phyloP scores from a whole-genome alignment of 2,329 filamentous ascomycete species.

The Cyclaneusma minus region DNA sequence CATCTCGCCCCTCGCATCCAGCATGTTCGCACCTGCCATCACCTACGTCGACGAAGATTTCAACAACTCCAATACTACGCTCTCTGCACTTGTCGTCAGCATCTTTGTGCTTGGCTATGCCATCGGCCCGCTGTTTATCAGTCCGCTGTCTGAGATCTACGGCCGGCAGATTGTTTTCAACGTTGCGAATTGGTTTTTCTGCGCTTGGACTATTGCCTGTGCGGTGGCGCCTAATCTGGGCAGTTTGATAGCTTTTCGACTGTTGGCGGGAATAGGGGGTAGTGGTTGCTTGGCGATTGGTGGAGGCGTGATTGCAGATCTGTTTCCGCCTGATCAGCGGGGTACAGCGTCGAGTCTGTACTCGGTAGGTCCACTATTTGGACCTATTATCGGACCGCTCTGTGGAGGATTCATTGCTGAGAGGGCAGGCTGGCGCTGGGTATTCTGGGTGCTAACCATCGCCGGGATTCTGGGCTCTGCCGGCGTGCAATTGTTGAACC shows the following conservation, averaged over 20 bases:
- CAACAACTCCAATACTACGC: slow-evolving; percentile 10
- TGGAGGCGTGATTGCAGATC: slow-evolving; percentile 27
- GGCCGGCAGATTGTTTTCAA: slow-evolving; percentile 42
- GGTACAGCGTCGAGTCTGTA: slow-evolving; percentile 17
- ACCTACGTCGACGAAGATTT: slow-evolving; percentile 13
- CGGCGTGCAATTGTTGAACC: slow-evolving; percentile 24
- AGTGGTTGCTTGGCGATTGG: slow-evolving; percentile 27
- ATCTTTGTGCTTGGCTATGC: slow-evolving; percentile 47
- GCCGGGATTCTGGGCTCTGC: slow-evolving; percentile 18
- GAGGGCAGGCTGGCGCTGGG: slow-evolving; percentile 32
- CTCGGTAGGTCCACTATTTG: slow-evolving; percentile 12
- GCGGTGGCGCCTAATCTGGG: slow-evolving; percentile 37
- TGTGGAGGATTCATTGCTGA: slow-evolving; percentile 21
- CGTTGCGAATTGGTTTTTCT: slow-evolving; percentile 41
- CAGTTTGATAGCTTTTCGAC: slow-evolving; percentile 28
- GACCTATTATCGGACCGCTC: slow-evolving; percentile 17
- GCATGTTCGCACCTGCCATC: slow-evolving; percentile 28
- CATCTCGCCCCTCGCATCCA: slow-evolving; percentile 20
- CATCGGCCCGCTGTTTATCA: slow-evolving; percentile 39
- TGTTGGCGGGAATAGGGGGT: slow-evolving; percentile 29
- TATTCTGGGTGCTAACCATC: slow-evolving; percentile 31
- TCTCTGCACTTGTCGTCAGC: slow-evolving; percentile 11
- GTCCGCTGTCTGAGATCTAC: slow-evolving; percentile 48
- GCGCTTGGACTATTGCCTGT: slow-evolving; percentile 47
- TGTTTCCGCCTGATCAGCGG: slow-evolving; percentile 18